These are phyloP conservation scores for Blastobotrys arbuscula DNA, from an alignment of 1,139 yeast genomes.

Conservation along the genomic window DNA sequence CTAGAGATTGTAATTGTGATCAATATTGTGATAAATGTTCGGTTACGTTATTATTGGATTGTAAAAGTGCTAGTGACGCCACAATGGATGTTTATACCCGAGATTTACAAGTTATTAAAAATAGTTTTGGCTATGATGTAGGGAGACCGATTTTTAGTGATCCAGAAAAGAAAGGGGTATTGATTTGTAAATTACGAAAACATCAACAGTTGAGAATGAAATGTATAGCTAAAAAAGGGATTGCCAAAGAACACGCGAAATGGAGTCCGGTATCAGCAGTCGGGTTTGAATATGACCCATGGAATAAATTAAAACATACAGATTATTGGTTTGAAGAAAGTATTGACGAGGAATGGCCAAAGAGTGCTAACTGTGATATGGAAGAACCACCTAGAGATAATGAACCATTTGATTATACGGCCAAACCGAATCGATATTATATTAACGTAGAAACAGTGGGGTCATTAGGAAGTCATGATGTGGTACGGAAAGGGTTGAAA, in stretches of 20 bases:
- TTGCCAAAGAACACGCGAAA: conserved; percentile 96
- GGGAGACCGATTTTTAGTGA: conserved; percentile 83
- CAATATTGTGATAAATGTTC: conserved; percentile 95
- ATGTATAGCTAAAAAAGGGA: conserved; percentile 97
- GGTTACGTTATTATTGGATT: conserved; percentile 78
- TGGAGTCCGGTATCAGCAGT: conserved; percentile 99
- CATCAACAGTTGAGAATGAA: conserved; percentile 86
- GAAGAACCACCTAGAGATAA: conserved; percentile 93
- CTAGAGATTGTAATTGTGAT: conserved; percentile 96
- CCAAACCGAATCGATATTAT: conserved; percentile 76
- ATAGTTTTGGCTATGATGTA: conserved; percentile 20
- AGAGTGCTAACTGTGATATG: conserved; percentile 81
- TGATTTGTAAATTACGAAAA: conserved; percentile 84
- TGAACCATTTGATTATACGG: conserved; percentile 79
- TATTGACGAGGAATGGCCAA: conserved; percentile 90
- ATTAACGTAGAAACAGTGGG: conserved; percentile 92
- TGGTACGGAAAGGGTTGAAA: conserved; percentile 73
- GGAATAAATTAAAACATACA: conserved; percentile 94
- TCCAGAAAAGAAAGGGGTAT: conserved; percentile 70
- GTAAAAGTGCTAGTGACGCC: conserved; percentile 80
- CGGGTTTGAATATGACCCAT: conserved; percentile 98
- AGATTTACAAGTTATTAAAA: conserved; percentile 56
- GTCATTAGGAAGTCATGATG: conserved; percentile 80
- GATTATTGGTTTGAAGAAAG: conserved; percentile 95
- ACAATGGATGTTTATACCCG: conserved; percentile 88